Base-by-base conservation (phyloP, 1,139 yeast species). In the Debaryomyces robertsiae region DNA sequence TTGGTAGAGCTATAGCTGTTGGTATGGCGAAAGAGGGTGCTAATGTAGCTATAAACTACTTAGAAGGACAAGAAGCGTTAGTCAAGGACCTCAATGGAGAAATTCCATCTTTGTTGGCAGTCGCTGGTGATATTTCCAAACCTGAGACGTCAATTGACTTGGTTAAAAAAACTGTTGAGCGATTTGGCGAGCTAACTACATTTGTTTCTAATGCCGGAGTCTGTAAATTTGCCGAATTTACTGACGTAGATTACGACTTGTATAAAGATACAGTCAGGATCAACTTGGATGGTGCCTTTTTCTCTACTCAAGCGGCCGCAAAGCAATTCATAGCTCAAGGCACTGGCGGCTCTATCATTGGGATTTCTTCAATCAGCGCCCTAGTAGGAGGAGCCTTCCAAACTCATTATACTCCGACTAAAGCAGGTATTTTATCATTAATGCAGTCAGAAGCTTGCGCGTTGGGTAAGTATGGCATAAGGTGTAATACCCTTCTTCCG, bases 381-480 rank as follows among this genome's bases (percentile, higher is more conserved):
- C 49, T 65, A 10, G 72, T 67, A 3, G 72, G 71, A 6, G 71
- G 71, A 14, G 69, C 62, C 5, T 46, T 46, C 30, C 73, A 70
- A 43, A 63, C 69, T 3, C 75, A 69, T 46, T 72, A 71, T 48
- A 68, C 74, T 7, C 73, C 77, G n/a, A 68, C 77, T 6, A 72
- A 72, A 46, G 76, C 75, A 3, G 77, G 75, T n/a, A 61, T 71
- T 29, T 53, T 69, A 37, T 67, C 74, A 9, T 53, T 72, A 44
- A 71, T 69, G 61, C 75, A 71, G 46, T 64, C 73, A 4, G 61
- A 65, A 22, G 77, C 77, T 2, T 63, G 66, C 39, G 73, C 74
- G 1, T 56, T 70, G 25, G 77, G 77, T 0, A 57, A 63, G 30
- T 61, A 59, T 45, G 68, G 69, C 5, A 67, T 67, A 28, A 55